phyloP scores from a whole-genome alignment of 2,329 filamentous ascomycete species.

The Sarocladium brachiariae region DNA sequence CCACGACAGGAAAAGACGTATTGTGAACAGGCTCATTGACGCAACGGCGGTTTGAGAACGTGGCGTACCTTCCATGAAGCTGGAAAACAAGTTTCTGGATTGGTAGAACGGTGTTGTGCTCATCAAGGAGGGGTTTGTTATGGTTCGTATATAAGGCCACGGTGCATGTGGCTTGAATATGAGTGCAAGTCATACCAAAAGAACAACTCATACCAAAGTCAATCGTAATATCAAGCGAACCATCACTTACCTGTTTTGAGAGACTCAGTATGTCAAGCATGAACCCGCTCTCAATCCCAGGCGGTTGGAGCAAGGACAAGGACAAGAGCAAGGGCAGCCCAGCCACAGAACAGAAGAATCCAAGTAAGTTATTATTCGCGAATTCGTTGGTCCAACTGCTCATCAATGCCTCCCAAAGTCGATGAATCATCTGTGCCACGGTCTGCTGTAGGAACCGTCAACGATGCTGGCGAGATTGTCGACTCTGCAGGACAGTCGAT shows the following conservation, averaged over 20 bases:
- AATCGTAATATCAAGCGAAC: background rate
- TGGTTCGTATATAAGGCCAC: background rate
- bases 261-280: conserved; percentile 17
- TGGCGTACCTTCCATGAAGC: background rate
- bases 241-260: background rate
- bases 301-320: conserved; percentile 23
- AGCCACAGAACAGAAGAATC: conserved; percentile 20
- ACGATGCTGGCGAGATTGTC: conserved; percentile 37
- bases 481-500: conserved; percentile 36
- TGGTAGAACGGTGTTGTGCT: background rate
- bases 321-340: conserved; percentile 22
- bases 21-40: too few species aligned
- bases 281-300: conserved; percentile 21
- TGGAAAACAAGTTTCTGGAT: conserved; percentile 7
- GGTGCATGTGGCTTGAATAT: background rate
- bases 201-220: background rate
- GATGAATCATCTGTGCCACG: conserved; percentile 25
- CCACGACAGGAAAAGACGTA: conserved; percentile 1
- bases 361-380: conserved; percentile 20
- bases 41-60: conserved; percentile 1
- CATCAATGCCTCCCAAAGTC: conserved; percentile 15
- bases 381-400: background rate
- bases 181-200: background rate
- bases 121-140: background rate
- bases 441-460: conserved; percentile 35